These are phyloP conservation scores for Pleomassaria siparia DNA, from an alignment of 2,329 filamentous ascomycete genomes.

Conservation along the genomic window DNA sequence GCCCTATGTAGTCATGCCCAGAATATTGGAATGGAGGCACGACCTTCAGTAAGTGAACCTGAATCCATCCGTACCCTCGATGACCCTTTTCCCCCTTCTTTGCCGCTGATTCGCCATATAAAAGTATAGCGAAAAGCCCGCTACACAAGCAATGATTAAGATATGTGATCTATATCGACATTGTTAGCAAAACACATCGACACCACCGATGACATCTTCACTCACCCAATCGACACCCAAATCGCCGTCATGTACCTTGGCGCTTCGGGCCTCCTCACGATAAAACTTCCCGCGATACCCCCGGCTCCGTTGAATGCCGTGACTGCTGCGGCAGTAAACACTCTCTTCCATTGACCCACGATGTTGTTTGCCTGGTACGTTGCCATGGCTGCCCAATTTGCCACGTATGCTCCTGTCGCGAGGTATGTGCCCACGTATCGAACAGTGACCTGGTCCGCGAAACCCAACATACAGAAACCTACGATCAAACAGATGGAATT, in stretches of 20 bases:
- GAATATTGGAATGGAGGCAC: neutral
- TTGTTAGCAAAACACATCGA: neutral
- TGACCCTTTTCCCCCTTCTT: slow-evolving; percentile 47
- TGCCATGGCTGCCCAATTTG: slow-evolving; percentile 68
- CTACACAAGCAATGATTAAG: slow-evolving; percentile 59
- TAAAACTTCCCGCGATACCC: slow-evolving; percentile 67
- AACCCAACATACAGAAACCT: slow-evolving; percentile 67
- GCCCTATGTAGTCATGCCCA: too few relatives aligned
- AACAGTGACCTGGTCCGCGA: slow-evolving; percentile 59
- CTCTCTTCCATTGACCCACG: slow-evolving; percentile 63
- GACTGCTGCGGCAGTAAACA: slow-evolving; percentile 61
- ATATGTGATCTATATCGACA: slow-evolving; percentile 53
- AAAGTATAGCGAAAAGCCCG: slow-evolving; percentile 56
- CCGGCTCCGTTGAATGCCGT: slow-evolving; percentile 65
- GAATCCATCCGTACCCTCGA: slow-evolving; percentile 55
- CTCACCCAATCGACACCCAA: slow-evolving; percentile 64
- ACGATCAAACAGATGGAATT: slow-evolving; percentile 63
- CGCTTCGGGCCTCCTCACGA: slow-evolving; percentile 62
- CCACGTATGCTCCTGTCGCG: slow-evolving; percentile 67
- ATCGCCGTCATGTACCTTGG: slow-evolving; percentile 66
- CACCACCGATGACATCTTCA: neutral
- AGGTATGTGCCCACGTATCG: slow-evolving; percentile 67
- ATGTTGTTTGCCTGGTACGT: slow-evolving; percentile 55
- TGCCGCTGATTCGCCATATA: slow-evolving; percentile 54
- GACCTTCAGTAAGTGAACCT: slow-evolving; percentile 45